A percentile compares a stretch with the other conserved stretches of the same genome.
Conservation (phyloP, 768 basidiomycete genomes). For the Strobilomyces echinocephalus region DNA sequence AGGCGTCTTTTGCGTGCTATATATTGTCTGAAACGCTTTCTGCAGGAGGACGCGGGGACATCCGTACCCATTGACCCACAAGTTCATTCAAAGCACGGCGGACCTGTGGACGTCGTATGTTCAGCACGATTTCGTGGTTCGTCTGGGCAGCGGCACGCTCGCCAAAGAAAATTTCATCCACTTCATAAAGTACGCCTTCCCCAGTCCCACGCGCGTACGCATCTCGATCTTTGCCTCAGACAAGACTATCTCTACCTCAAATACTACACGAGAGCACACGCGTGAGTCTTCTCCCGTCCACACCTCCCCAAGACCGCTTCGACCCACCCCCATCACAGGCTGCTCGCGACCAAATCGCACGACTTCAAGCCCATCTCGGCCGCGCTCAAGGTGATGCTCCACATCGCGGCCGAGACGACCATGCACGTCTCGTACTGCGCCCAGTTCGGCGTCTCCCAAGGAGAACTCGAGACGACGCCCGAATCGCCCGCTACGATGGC, state of each 20-base stretch:
- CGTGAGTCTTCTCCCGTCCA: constrained; percentile 35
- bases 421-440: constrained; percentile 73
- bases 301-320: not conserved
- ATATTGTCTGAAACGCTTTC: not conserved
- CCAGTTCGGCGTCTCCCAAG: constrained; percentile 58
- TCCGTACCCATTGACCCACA: constrained; percentile 63
- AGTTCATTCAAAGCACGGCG: constrained; percentile 55
- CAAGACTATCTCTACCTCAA: constrained; percentile 80
- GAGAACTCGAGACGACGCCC: constrained; percentile 55
- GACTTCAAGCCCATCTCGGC: constrained; percentile 57
- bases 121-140: constrained; percentile 77
- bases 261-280: constrained; percentile 82
- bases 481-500: constrained; percentile 75
- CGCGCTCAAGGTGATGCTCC: constrained; percentile 58
- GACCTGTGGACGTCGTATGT: constrained; percentile 70
- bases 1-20: constrained; percentile 28
- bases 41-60: constrained; percentile 52
- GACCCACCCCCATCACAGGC: constrained; percentile 32
- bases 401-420: constrained; percentile 61
- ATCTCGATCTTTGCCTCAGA: constrained; percentile 31
- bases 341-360: constrained; percentile 75
- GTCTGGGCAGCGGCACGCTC: constrained; percentile 70
- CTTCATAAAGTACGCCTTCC: constrained; percentile 67
- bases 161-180: constrained; percentile 64
- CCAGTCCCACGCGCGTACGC: not conserved